A percentile compares a stretch with the other conserved stretches of the same genome.
These are phyloP conservation scores for Clavispora asparagi DNA, from an alignment of 805 yeast genomes.

Conservation along the genomic window DNA sequence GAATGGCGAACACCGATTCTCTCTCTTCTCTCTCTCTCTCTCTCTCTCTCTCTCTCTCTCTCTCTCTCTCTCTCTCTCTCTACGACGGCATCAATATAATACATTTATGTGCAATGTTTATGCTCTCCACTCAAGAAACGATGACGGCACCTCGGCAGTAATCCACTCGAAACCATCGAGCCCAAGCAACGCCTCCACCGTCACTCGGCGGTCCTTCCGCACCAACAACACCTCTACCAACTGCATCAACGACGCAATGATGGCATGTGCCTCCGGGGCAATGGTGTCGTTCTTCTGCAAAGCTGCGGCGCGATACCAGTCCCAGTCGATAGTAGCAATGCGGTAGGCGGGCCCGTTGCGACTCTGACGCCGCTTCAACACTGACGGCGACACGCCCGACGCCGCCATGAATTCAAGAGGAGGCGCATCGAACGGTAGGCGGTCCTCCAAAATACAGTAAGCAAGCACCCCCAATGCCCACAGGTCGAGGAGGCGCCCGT, in stretches of 20 bases:
- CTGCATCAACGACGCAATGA: conserved; percentile 16
- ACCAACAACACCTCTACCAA: conserved; percentile 32
- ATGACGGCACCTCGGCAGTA: conserved; percentile 13
- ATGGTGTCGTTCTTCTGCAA: conserved; percentile 5
- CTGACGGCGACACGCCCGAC: conserved; percentile 34
- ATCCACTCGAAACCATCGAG: conserved; percentile 22
- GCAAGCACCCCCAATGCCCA: conserved; percentile 96
- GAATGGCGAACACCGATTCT: no score
- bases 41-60: conserved; percentile 1
- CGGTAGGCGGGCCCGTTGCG: conserved; percentile 71
- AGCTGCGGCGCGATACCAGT: conserved; percentile 51
- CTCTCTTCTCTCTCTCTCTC: conserved; percentile 1
- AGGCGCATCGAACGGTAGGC: conserved; percentile 89
- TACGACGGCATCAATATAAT: not conserved
- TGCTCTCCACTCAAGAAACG: not conserved
- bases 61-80: conserved; percentile 1
- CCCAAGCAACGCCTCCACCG: conserved; percentile 15
- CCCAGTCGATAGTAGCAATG: conserved; percentile 91
- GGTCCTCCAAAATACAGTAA: conserved; percentile 75
- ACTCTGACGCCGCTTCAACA: conserved; percentile 36
- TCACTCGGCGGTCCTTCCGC: conserved; percentile 30
- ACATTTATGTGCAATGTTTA: not conserved
- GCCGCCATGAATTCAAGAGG: conserved; percentile 41
- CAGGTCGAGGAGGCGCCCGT: conserved; percentile 85
- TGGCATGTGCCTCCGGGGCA: conserved; percentile 5